A percentile compares a stretch with the other conserved stretches of the same genome.
These are phyloP conservation scores for Penicillium hesseltinei DNA, from an alignment of 2,329 filamentous ascomycete genomes.

Conservation along the genomic window DNA sequence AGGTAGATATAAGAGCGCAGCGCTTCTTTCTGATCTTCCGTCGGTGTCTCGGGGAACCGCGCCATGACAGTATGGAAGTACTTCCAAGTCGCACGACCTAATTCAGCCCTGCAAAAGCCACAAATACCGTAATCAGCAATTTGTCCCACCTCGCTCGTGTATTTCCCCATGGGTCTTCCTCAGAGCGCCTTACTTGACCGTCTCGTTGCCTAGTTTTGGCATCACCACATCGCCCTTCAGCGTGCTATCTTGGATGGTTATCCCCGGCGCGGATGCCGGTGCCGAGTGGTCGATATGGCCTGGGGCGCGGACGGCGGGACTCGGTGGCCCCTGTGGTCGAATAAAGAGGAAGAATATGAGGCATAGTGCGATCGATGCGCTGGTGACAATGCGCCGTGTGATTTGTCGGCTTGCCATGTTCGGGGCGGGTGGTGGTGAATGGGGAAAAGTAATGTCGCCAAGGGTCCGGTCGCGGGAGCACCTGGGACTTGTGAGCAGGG, in stretches of 20 bases:
- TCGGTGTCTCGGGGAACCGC: slow-evolving; percentile 63
- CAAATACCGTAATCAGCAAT: slow-evolving; percentile 9
- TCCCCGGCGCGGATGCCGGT: slow-evolving; percentile 19
- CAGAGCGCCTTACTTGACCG: slow-evolving; percentile 43
- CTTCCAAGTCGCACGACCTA: slow-evolving; percentile 65
- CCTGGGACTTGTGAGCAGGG: background rate
- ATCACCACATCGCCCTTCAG: slow-evolving; percentile 47
- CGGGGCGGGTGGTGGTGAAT: background rate
- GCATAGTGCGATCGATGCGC: slow-evolving; percentile 33
- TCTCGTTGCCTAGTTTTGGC: slow-evolving; percentile 50
- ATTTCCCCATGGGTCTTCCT: background rate
- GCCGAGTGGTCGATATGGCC: slow-evolving; percentile 39
- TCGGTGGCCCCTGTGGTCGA: slow-evolving; percentile 37
- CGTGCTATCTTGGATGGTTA: slow-evolving; percentile 34
- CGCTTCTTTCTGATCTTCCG: slow-evolving; percentile 58
- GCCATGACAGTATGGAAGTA: slow-evolving; percentile 66
- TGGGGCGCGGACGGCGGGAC: slow-evolving; percentile 41
- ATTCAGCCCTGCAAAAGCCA: slow-evolving; percentile 52
- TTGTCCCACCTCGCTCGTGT: background rate
- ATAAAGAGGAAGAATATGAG: slow-evolving; percentile 41
- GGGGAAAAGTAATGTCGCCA: slow-evolving; percentile 3
- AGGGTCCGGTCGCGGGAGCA: background rate
- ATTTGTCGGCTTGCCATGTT: slow-evolving; percentile 40
- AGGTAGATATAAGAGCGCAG: slow-evolving; percentile 61
- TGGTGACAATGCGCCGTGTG: slow-evolving; percentile 37